phyloP scores from a whole-genome alignment of 148 eudicot genomes.

The Fagopyrum homotropicum region DNA sequence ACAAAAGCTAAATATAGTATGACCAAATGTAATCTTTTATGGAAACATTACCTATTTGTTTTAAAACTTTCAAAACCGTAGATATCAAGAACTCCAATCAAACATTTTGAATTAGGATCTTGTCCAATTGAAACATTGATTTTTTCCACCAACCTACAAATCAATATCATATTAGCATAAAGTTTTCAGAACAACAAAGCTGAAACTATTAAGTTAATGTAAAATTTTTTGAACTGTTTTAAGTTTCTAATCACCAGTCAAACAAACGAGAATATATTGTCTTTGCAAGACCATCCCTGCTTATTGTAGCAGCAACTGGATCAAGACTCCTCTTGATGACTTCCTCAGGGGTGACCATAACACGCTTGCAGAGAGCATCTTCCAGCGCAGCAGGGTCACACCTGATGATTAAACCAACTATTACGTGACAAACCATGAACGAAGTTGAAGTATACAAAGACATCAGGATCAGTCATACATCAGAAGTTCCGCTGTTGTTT shows the following conservation, averaged over 20 bases:
- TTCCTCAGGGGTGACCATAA: conserved; percentile 91
- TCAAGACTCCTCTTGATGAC: conserved; percentile 86
- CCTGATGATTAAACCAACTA: conserved; percentile 31
- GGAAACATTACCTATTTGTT: conserved; percentile 56
- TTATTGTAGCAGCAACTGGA: conserved; percentile 55
- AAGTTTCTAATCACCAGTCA: conserved; percentile 46
- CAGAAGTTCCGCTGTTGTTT: conserved; percentile 67
- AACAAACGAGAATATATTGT: conserved; percentile 71
- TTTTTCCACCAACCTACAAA: conserved; percentile 79
- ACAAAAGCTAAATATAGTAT: conserved; percentile 4
- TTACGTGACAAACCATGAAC: conserved; percentile 9
- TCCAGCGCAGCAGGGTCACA: conserved; percentile 61
- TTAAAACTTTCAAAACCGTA: conserved; percentile 97
- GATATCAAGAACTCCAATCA: conserved; percentile 94
- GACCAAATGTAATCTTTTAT: neutral
- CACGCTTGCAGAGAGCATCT: conserved; percentile 84
- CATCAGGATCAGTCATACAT: conserved; percentile 35
- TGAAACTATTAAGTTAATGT: neutral
- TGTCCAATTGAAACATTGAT: conserved; percentile 87
- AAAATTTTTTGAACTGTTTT: conserved; percentile 12
- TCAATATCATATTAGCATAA: conserved; percentile 16
- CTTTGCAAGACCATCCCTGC: conserved; percentile 87
- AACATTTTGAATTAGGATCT: conserved; percentile 69
- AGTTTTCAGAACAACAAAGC: conserved; percentile 13
- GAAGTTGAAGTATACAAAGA: conserved; percentile 2